Base-by-base conservation (phyloP, 306 rosid species). In the Arachis stenosperma region DNA sequence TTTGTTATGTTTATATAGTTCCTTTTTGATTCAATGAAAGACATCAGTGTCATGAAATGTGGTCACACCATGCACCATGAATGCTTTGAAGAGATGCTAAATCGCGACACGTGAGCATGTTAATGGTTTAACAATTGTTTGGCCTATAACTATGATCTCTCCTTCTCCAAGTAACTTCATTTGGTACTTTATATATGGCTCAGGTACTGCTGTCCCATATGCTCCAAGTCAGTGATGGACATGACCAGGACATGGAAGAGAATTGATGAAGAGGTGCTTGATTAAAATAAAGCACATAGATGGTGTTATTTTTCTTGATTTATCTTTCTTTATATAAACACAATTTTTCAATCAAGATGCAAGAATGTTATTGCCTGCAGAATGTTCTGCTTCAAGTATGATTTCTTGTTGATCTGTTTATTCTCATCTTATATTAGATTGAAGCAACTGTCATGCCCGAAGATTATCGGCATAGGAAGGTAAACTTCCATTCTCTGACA, bases 21-120 rank as follows among this genome's bases (percentile, higher is more conserved):
- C 79, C 98, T 93, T 67, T 93, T 89, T 66, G 96, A 93, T 82
- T 86, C 98, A 3, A 75, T 91, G 81, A 88, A 88, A 78, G 93
- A 88, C 71, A 90, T 89, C 8, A 14, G 70, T 46, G 97, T 93
- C 11, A 90, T 93, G 98, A 93, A 86, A 88, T 95, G 99, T 29
- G 99, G 99, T 7, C 99, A 95, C 77, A 95, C 99, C 6, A 95
- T 95, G 97, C 99, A 95, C 70, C 5, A 8, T 17, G 96, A 91
- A 79, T 95, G 99, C 79, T 87, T 75, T 70, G 9, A 29, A 3
- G 98, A 95, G 90, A 91, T 95, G 99, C 41, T 90, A 40, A 87
- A 78, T 73, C 92, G 79, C 42, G 86, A 79, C 76, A 91, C 88
- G 99, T 94, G 85, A 85, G 97, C 43, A 3, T 52, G 4, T 14